A percentile compares a stretch with the other conserved stretches of the same genome.
Conservation (phyloP, 1,139 yeast species). For the Diutina neorugosa region DNA sequence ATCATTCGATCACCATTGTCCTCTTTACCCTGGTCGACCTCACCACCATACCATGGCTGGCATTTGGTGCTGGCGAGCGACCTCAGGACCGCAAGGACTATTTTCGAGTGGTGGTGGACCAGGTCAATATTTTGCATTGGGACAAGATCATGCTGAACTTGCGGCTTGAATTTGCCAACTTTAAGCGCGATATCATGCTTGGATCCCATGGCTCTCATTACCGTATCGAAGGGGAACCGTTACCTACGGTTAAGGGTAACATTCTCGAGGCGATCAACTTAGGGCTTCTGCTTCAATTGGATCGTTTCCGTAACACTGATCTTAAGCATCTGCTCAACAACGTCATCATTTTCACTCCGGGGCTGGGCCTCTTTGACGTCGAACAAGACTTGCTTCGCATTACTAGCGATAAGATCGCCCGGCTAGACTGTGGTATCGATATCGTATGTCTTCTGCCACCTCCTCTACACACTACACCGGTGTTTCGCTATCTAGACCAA, state of each 20-base stretch:
- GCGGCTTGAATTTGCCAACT: conserved; percentile 73
- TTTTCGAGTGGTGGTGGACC: conserved; percentile 91
- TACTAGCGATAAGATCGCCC: conserved; percentile 64
- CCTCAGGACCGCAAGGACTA: conserved; percentile 63
- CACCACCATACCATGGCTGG: conserved; percentile 42
- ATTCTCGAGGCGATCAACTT: conserved; percentile 77
- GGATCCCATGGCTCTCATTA: conserved; percentile 22
- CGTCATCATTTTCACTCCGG: conserved; percentile 78
- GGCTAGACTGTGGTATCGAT: conserved; percentile 79
- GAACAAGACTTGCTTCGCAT: conserved; percentile 66
- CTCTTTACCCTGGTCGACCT: conserved; percentile 74
- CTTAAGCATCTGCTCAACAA: conserved; percentile 79
- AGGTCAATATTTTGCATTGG: conserved; percentile 82
- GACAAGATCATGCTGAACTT: conserved; percentile 81
- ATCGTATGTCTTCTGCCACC: conserved; percentile 81
- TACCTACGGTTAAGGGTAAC: conserved; percentile 87
- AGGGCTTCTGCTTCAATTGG: conserved; percentile 68
- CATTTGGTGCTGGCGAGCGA: conserved; percentile 60
- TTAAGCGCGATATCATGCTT: conserved; percentile 59
- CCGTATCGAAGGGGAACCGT: conserved; percentile 42
- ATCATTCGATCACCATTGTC: conserved; percentile 85
- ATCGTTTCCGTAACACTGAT: conserved; percentile 77
- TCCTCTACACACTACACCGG: conserved; percentile 84
- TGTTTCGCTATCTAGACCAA: conserved; percentile 58
- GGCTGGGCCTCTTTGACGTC: conserved; percentile 88